phyloP scores from a whole-genome alignment of 768 basidiomycete species.

The Tricholoma hemisulphureum region DNA sequence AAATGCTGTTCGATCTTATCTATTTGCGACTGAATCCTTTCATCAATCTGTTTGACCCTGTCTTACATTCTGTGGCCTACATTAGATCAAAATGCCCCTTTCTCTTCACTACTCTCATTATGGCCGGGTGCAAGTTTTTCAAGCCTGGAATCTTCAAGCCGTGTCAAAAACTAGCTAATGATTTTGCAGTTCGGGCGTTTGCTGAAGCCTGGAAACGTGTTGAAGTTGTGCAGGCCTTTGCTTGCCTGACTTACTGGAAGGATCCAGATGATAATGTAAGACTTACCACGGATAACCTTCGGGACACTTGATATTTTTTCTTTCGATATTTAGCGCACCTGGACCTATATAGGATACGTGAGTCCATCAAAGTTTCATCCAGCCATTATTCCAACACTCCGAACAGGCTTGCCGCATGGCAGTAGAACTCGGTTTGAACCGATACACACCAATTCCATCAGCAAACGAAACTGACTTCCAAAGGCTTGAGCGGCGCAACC shows the following conservation, averaged over 20 bases:
- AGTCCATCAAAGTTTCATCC: constrained; percentile 23
- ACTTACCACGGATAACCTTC: constrained; percentile 12
- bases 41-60: constrained; percentile 84
- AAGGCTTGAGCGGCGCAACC: constrained; percentile 72
- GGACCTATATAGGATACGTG: constrained; percentile 87
- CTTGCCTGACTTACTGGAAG: constrained; percentile 87
- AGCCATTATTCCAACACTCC: not conserved
- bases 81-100: constrained; percentile 79
- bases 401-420: constrained; percentile 82
- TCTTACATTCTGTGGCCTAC: constrained; percentile 77
- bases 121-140: constrained; percentile 85
- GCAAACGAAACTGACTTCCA: constrained; percentile 63
- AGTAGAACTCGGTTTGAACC: constrained; percentile 78
- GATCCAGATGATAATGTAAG: constrained; percentile 81
- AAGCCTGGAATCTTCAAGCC: constrained; percentile 62
- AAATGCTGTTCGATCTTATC: constrained; percentile 72
- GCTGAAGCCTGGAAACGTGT: constrained; percentile 76
- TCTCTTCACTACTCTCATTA: constrained; percentile 81
- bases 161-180: constrained; percentile 70
- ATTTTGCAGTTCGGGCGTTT: constrained; percentile 76
- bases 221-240: constrained; percentile 87
- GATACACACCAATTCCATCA: constrained; percentile 55
- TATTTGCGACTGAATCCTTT: constrained; percentile 86
- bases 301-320: constrained; percentile 17
- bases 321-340: constrained; percentile 56